Conservation (phyloP, 768 basidiomycete species). For the Psilocybe sp. region DNA sequence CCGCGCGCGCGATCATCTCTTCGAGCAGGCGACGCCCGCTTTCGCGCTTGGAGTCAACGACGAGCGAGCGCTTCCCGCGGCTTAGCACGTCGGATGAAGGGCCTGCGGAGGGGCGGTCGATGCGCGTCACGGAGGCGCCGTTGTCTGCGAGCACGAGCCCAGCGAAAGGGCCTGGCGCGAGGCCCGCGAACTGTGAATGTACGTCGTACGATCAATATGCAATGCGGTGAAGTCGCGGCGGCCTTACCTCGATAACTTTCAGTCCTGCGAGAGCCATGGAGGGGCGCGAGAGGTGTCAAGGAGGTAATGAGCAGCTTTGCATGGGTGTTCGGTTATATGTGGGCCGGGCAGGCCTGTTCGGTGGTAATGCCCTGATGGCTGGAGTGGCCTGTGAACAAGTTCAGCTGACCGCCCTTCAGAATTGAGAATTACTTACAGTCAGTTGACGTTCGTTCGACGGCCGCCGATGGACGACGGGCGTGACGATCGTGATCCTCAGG, state of each 20-base stretch:
- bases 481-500: too few relatives aligned
- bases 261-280: constrained; percentile 47
- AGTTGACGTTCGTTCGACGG: too few relatives aligned
- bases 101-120: constrained; percentile 56
- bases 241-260: constrained; percentile 47
- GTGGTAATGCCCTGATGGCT: too few relatives aligned
- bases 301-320: too few relatives aligned
- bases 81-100: constrained; percentile 51
- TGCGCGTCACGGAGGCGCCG: constrained; percentile 72
- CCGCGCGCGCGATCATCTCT: constrained; percentile 62
- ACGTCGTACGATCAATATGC: neutral
- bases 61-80: constrained; percentile 75
- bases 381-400: too few relatives aligned
- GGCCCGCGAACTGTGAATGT: constrained; percentile 63
- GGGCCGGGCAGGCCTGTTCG: too few relatives aligned
- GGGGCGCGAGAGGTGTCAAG: neutral
- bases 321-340: too few relatives aligned
- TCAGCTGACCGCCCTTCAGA: too few relatives aligned
- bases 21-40: constrained; percentile 55
- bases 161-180: constrained; percentile 80
- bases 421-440: too few relatives aligned
- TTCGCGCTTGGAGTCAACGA: constrained; percentile 61
- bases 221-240: neutral
- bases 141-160: constrained; percentile 77
- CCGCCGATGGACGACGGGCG: too few relatives aligned